These are phyloP conservation scores for Zymoseptoria passerinii DNA, from an alignment of 2,329 filamentous ascomycete genomes.

Conservation along the genomic window DNA sequence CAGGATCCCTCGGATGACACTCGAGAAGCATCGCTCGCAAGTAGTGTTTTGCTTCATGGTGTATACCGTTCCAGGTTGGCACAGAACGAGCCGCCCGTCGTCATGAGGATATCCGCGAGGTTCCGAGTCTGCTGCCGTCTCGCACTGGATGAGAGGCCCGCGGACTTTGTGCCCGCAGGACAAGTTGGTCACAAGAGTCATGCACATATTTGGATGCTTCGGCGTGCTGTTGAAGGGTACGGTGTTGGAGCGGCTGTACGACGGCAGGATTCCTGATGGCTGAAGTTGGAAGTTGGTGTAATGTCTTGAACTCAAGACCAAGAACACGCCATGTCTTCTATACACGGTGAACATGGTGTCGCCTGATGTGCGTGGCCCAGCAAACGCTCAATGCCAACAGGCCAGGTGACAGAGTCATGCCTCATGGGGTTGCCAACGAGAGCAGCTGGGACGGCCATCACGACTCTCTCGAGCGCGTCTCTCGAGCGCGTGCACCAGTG, in stretches of 20 bases:
- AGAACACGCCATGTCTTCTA: not conserved
- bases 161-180: conserved; percentile 13
- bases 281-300: not conserved
- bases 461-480: too few species aligned
- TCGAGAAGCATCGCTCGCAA: conserved; percentile 14
- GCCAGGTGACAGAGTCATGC: not conserved
- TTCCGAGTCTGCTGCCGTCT: not conserved
- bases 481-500: too few species aligned
- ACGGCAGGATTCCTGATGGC: not conserved
- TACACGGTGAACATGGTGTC: not conserved
- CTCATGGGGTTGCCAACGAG: not conserved
- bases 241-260: not conserved
- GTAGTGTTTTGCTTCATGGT: conserved; percentile 10
- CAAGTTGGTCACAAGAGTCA: conserved; percentile 11
- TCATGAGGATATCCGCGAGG: conserved; percentile 7
- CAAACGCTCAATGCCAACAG: not conserved
- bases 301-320: not conserved
- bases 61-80: conserved; percentile 4
- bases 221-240: not conserved
- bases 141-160: conserved; percentile 13
- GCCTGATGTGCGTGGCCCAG: not conserved
- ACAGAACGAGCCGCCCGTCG: conserved; percentile 7
- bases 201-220: conserved; percentile 11
- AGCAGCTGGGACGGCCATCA: not conserved
- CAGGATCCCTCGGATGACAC: conserved; percentile 9